Base-by-base conservation (phyloP, 2,329 filamentous ascomycete species). In the Pseudocercospora fuligena region DNA sequence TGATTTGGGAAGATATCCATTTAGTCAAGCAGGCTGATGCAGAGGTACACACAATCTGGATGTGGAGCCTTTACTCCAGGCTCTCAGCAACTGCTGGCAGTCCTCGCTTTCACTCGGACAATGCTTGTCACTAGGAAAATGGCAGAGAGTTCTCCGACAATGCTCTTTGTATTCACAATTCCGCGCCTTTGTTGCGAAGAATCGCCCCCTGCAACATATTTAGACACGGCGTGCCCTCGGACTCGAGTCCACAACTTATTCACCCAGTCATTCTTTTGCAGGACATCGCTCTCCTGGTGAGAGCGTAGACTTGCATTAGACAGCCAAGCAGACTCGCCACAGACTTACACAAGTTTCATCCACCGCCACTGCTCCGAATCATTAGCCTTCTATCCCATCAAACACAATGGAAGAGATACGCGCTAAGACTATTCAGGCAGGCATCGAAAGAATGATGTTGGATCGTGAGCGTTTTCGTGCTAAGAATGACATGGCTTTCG, bases 1-100 rank as follows among this genome's bases (percentile, higher is more conserved):
- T 58, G 36, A 29, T 62, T 33, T 31, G 51, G 40, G 40, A 58
- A 29, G 40, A 58, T 59, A 63, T 40, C 61, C 53, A 59, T 36
- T 51, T n/a, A 53, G n/a, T 59, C 33, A n/a, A n/a, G n/a, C n/a
- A n/a, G n/a, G n/a, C n/a, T n/a, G n/a, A n/a, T n/a, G n/a, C n/a
- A n/a, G n/a, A n/a, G n/a, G n/a, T n/a, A n/a, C n/a, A n/a, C n/a
- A n/a, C 14, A 43, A 6, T 36, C 40, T 19, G 16, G 40, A 43
- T 6, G 4, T 19, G 33, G 33, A 36, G 33, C 33, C 14, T 36
- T 36, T 36, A 5, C 33, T 3, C 5, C 12, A 36, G 16, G 2
- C 12, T 36, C 11, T 7, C 7, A n/a, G 40, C 40, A 6, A 43
- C 2, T 16, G 4, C 40, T n/a, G 40, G 1, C 14, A 5, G 14